Base-by-base conservation (phyloP, 352 stramenopile genomes). In the Saprolegnia parasitica region DNA sequence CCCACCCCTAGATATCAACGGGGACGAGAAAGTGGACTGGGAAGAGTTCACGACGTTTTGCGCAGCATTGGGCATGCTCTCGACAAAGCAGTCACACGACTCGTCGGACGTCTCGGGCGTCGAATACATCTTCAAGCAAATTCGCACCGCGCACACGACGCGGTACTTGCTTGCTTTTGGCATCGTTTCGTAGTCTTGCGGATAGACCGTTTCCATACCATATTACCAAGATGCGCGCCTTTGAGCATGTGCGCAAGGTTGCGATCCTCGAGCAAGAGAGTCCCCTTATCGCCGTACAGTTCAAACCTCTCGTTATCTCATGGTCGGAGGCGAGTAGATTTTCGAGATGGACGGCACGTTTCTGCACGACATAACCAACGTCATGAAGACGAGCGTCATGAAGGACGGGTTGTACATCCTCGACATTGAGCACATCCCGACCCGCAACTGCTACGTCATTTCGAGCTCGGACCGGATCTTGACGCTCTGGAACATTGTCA, bases 11-110 rank as follows among this genome's bases (percentile, higher is more conserved):
- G 87, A 95, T 42, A 90, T 95, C 71, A 93, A 93, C 40, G 87
- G 87, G 0, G 85, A 95, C 66, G 75, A 73, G 0, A 26, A 76
- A 4, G 82, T 95, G 21, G 83, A 91, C 45, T 95, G 87, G 87
- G 85, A 95, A 56, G 87, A 95, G 71, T 93, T 95, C 67, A 91
- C 85, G 45, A 87, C 83, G 0, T 90, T 92, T 68, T 92, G 84
- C 56, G 80, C 92, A 5, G 79, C 79, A 42, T 54, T 89, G 1
- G 87, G 85, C 18, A 77, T 89, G 11, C 77, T 89, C 5, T 76
- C 78, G 1, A 87, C 82, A 6, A 73, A 77, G 11, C 65, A 75
- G 15, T 67, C 76, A 52, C 29, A 76, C 2, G 64, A 55, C 39
- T 5, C 57, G 65, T 46, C 23, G 46, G 24, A 73, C 55, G 47